These are phyloP conservation scores for Colletotrichum agaves DNA, from an alignment of 2,329 filamentous ascomycete species.

Conservation along the genomic window DNA sequence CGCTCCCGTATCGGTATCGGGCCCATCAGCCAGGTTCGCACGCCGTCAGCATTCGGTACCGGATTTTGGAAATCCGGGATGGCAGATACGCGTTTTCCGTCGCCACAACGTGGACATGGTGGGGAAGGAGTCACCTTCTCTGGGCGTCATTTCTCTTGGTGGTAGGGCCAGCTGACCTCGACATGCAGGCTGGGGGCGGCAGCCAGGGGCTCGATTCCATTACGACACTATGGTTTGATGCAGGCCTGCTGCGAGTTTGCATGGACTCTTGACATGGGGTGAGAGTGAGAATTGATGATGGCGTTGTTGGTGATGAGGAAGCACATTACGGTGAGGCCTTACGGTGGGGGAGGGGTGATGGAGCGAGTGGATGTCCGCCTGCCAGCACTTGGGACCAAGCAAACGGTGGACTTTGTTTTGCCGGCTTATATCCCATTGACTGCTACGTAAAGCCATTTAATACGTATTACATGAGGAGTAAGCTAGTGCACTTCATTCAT, in stretches of 20 bases:
- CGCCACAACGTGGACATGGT: background rate
- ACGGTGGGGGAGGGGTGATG: background rate
- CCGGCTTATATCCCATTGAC: no score
- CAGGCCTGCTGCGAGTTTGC: background rate
- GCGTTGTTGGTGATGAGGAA: slow-evolving; percentile 13
- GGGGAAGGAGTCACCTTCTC: background rate
- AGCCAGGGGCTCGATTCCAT: background rate
- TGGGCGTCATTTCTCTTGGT: background rate
- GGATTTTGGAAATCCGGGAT: background rate
- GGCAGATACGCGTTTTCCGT: background rate
- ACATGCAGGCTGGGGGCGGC: slow-evolving; percentile 22
- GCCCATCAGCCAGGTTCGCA: background rate
- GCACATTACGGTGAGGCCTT: slow-evolving; percentile 22
- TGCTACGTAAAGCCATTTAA: no score
- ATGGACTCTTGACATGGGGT: background rate
- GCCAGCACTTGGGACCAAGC: background rate
- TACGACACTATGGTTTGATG: slow-evolving; percentile 1
- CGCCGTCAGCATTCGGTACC: background rate
- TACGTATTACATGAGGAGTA: no score
- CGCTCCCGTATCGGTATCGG: background rate
- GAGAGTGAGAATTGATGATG: background rate
- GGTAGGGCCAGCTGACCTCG: slow-evolving; percentile 29
- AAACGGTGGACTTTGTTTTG: background rate
- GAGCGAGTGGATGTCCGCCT: background rate
- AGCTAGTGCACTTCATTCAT: no score